Conservation (phyloP, 164 flowering plant species). For the Macadamia integrifolia region DNA sequence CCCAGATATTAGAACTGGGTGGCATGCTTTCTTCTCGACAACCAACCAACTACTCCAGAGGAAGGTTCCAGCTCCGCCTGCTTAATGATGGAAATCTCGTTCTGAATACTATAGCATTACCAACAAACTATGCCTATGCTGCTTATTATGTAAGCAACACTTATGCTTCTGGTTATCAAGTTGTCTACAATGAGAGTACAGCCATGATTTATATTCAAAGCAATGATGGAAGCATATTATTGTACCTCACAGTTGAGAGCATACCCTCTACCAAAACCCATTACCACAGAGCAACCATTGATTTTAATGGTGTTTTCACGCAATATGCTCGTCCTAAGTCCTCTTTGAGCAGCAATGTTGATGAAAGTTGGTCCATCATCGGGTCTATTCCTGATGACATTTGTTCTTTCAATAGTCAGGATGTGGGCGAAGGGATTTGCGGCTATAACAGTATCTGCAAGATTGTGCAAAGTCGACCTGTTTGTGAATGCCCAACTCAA, state of each 20-base stretch:
- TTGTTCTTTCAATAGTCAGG: slow-evolving; percentile 9
- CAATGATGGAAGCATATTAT: slow-evolving; percentile 11
- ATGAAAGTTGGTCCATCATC: slow-evolving; percentile 12
- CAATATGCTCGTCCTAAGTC: slow-evolving; percentile 26
- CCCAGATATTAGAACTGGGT: slow-evolving; percentile 19
- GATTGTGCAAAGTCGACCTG: slow-evolving; percentile 12
- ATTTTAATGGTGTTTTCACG: slow-evolving; percentile 43
- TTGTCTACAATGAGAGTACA: slow-evolving; percentile 35
- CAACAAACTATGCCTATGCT: not conserved
- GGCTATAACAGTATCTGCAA: slow-evolving; percentile 48
- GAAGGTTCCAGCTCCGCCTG: no score
- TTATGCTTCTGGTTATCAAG: slow-evolving; percentile 6
- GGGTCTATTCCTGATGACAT: slow-evolving; percentile 23
- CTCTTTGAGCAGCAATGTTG: not conserved
- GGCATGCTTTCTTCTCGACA: slow-evolving; percentile 16
- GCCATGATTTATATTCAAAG: slow-evolving; percentile 21
- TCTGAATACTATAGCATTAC: slow-evolving; percentile 17
- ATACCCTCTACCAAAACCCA: slow-evolving; percentile 4
- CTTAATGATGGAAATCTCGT: slow-evolving; percentile 34
- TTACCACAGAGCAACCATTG: slow-evolving; percentile 35
- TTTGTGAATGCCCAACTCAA: slow-evolving; percentile 19
- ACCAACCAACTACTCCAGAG: no score
- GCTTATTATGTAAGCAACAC: slow-evolving; percentile 18
- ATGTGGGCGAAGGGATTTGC: slow-evolving; percentile 38
- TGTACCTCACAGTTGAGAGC: not conserved